phyloP scores from a whole-genome alignment of 106 monocot genomes.

The Acorus gramineus region DNA sequence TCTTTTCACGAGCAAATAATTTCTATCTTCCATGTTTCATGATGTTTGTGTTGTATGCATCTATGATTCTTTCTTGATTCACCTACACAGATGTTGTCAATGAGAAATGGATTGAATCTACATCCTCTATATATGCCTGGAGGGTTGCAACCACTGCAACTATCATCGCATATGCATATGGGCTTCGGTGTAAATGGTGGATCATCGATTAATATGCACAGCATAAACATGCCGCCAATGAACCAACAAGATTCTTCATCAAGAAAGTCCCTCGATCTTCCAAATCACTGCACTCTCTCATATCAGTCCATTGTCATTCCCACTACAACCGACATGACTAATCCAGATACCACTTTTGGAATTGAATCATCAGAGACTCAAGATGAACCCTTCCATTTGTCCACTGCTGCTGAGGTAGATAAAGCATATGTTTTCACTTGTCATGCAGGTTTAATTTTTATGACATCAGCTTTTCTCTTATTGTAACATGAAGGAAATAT shows the following conservation, averaged over 20 bases:
- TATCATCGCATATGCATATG: constrained; percentile 26
- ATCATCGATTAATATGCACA: constrained; percentile 10
- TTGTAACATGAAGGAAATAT: constrained; percentile 14
- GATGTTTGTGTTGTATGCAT: too few relatives aligned
- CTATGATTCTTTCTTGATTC: too few relatives aligned
- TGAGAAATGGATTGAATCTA: constrained; percentile 55
- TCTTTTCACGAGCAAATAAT: too few relatives aligned
- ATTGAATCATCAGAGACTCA: constrained; percentile 22
- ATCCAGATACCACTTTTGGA: constrained; percentile 13
- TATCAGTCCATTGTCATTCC: constrained; percentile 21
- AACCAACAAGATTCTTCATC: constrained; percentile 22
- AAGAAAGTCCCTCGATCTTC: constrained; percentile 18
- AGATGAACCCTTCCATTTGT: constrained; percentile 16
- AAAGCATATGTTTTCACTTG: too few relatives aligned
- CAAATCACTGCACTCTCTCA: constrained; percentile 9
- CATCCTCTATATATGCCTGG: constrained; percentile 38
- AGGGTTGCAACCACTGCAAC: constrained; percentile 23
- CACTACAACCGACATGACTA: constrained; percentile 9
- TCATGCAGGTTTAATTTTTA: not conserved
- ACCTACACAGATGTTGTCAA: constrained; percentile 57
- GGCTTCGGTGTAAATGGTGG: constrained; percentile 17
- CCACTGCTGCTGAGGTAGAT: constrained; percentile 23
- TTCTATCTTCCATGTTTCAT: too few relatives aligned
- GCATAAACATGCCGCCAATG: constrained; percentile 18
- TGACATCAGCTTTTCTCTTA: not conserved